Percentiles rank a stretch among this genome's conserved stretches.
Conservation (phyloP, 345 rosid genomes). For the Eucalyptus tenuipes region DNA sequence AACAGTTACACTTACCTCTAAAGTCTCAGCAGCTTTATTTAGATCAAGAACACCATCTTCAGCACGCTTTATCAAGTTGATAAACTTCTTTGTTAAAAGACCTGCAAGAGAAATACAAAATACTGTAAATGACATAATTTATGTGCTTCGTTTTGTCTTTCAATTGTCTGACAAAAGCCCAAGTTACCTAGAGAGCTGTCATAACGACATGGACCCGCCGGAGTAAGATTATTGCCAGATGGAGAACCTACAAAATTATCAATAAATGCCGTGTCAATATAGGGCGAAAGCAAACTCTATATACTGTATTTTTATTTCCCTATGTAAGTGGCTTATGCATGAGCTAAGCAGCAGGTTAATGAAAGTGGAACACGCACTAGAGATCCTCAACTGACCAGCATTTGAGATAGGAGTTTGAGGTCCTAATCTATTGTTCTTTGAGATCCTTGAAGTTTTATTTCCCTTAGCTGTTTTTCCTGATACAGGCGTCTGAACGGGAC, state of each 20-base stretch:
- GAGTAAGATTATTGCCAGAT: constrained; percentile 50
- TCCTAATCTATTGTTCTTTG: constrained; percentile 48
- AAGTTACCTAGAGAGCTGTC: constrained; percentile 91
- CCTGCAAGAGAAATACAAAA: constrained; percentile 22
- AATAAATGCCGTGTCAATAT: constrained; percentile 3
- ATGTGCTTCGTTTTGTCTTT: neutral
- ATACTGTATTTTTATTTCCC: neutral
- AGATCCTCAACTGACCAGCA: constrained; percentile 35
- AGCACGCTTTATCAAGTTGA: constrained; percentile 87
- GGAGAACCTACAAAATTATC: constrained; percentile 76
- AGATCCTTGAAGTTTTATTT: constrained; percentile 47
- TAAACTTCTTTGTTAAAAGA: constrained; percentile 94
- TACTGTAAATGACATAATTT: neutral
- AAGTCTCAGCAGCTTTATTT: constrained; percentile 88
- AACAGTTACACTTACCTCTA: constrained; percentile 44
- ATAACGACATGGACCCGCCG: constrained; percentile 88
- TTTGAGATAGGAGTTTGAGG: constrained; percentile 46
- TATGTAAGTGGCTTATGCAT: neutral
- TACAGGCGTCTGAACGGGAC: constrained; percentile 61
- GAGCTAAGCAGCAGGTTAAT: neutral
- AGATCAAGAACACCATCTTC: constrained; percentile 97
- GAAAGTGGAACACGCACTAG: neutral
- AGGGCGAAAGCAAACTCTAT: neutral
- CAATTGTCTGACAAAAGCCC: neutral
- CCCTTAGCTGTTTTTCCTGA: constrained; percentile 69